Base-by-base conservation (phyloP, 140 eudicot genomes). In the Anethum foeniculum region DNA sequence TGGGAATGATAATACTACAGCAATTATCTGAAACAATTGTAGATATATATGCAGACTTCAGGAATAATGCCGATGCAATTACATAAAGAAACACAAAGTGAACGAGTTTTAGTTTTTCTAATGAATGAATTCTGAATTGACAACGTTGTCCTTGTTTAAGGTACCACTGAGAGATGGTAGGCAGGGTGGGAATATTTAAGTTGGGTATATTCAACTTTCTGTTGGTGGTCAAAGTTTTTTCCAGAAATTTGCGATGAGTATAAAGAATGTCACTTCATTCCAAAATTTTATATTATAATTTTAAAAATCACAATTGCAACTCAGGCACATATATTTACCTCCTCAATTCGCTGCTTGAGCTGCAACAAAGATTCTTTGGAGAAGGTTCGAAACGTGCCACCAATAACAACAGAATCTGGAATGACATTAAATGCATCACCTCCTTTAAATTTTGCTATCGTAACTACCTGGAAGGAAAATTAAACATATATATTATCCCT, bases 371-470 rank as follows among this genome's bases (percentile, higher is more conserved):
- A 89, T 81, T 93, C 86, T 82, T 80, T 89, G 25, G 94, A 85
- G 85, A 93, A 89, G 77, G 97, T 92, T 78, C 98, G 86, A 60
- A 91, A 91, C 16, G 97, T 93, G 74, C 98, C 98, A 34, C 95
- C 97, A 80, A 93, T 91, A 74, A 91, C 88, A 48, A 93, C 98
- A 11, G 93, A 93, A 89, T 93, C 98, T 1, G 97, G 98, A 78
- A 93, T 93, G 43, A 93, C 98, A 84, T 93, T 93, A 72, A 93
- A 93, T 67, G 98, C 98, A 2, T 85, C 91, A 15, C 98, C 98
- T 10, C 98, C 98, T 88, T 88, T 91, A 80, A 93, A 93, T 84
- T 89, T 91, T 43, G 88, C 97, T 68, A 93, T 89, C 11, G 98
- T 93, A 27, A 93, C 93, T 44, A 93, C 98, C 98, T 93, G 85